Evolutionary conservation across 768 basidiomycete genomes (phyloP).

Genomic region (Podaxis sp.): DNA sequence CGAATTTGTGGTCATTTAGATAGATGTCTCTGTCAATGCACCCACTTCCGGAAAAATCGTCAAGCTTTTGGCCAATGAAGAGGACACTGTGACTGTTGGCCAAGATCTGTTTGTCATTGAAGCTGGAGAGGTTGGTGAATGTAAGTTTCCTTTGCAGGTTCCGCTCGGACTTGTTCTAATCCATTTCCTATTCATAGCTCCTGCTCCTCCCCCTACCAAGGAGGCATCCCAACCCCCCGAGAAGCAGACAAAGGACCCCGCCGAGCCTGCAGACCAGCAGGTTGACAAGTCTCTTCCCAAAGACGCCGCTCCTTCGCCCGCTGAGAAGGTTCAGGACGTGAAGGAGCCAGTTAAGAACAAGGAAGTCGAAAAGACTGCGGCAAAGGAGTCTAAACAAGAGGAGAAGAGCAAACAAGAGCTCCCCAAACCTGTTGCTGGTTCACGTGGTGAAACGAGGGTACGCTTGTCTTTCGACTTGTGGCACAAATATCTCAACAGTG

Average conservation of each 20-base stretch:
- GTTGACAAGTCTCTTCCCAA: conserved; percentile 44
- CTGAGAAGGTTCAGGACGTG: conserved; percentile 26
- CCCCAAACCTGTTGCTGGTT: conserved; percentile 40
- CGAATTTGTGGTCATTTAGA: conserved; percentile 45
- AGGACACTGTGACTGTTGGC: conserved; percentile 92
- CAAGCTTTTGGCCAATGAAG: conserved; percentile 84
- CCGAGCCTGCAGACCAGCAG: conserved; percentile 50
- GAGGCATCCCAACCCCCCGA: conserved; percentile 24
- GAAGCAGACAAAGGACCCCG: conserved; percentile 35
- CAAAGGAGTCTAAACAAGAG: conserved; percentile 29
- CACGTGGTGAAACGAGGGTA: conserved; percentile 84
- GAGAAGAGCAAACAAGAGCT: conserved; percentile 33
- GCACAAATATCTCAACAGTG: neutral
- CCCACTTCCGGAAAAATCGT: conserved; percentile 85
- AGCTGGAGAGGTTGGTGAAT: conserved; percentile 63
- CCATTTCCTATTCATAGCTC: neutral
- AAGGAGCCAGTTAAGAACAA: conserved; percentile 27
- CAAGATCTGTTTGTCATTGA: conserved; percentile 94
- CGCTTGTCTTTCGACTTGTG: conserved; percentile 21
- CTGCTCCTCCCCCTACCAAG: conserved; percentile 32
- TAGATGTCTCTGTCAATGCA: conserved; percentile 96
- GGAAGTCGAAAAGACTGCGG: conserved; percentile 34
- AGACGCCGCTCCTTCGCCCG: conserved; percentile 41
- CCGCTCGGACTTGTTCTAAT: neutral
- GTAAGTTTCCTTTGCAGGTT: conserved; percentile 31